Evolutionary conservation across 2,329 filamentous ascomycete genomes (phyloP).

Genomic region (Calonectria ilicicola): DNA sequence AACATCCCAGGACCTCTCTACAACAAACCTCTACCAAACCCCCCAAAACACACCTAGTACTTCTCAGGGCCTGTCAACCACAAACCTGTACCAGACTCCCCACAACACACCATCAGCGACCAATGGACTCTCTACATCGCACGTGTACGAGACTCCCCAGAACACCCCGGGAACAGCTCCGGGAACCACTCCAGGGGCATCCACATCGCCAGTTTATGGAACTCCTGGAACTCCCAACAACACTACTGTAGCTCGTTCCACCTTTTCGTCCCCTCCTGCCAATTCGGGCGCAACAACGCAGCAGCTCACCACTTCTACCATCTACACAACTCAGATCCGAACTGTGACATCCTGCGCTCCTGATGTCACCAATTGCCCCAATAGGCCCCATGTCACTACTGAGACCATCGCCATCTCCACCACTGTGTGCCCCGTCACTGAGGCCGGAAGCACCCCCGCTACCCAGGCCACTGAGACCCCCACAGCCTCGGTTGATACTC

Average conservation of each 20-base stretch:
- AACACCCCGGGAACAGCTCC: background rate
- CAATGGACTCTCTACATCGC: background rate
- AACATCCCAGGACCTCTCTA: background rate
- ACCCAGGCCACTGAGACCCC: background rate
- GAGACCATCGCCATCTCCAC: background rate
- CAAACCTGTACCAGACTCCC: background rate
- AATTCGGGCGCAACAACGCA: slow-evolving; percentile 22
- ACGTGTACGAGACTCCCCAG: slow-evolving; percentile 5
- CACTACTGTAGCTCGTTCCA: background rate
- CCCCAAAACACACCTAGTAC: background rate
- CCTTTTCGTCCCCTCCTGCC: background rate
- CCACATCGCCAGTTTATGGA: slow-evolving; percentile 1
- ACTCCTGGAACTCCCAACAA: slow-evolving; percentile 10
- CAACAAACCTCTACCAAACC: background rate
- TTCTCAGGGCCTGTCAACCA: background rate
- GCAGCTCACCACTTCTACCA: slow-evolving; percentile 31
- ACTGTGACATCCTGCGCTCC: slow-evolving; percentile 26
- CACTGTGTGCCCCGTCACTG: background rate
- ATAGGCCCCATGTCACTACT: background rate
- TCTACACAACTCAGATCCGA: slow-evolving; percentile 25
- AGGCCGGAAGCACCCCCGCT: background rate
- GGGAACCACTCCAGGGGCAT: background rate
- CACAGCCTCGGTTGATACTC: background rate
- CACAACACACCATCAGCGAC: background rate
- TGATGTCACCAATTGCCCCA: background rate